Percentiles rank a stretch among this genome's conserved stretches.
phyloP scores from a whole-genome alignment of 2,329 filamentous ascomycete genomes.

The Scedosporium aurantiacum region DNA sequence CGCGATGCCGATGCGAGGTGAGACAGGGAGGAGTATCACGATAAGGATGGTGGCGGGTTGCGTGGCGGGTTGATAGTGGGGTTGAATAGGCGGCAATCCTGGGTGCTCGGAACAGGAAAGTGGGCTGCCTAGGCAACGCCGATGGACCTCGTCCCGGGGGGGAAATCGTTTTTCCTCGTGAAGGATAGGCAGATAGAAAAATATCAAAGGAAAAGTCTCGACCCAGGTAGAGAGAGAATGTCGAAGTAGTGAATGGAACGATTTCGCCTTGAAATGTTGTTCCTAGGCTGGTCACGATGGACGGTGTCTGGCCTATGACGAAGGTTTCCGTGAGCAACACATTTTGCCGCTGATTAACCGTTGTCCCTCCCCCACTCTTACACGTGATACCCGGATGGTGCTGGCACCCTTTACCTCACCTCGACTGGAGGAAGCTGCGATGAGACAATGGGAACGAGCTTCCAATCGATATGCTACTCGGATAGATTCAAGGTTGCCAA shows the following conservation, averaged over 20 bases:
- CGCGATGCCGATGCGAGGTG: background rate
- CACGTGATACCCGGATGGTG: background rate
- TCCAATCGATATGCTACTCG: no score
- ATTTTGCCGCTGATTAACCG: conserved; percentile 5
- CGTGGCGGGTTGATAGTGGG: conserved; percentile 6
- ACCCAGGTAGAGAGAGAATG: background rate
- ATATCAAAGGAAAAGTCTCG: no score
- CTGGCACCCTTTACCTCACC: background rate
- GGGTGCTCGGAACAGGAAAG: background rate
- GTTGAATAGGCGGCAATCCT: conserved; percentile 2
- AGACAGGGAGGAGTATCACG: background rate
- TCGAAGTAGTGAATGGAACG: background rate
- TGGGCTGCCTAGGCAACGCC: background rate
- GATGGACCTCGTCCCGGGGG: background rate
- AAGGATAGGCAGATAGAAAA: no score
- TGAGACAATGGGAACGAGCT: no score
- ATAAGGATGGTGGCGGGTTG: background rate
- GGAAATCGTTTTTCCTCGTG: background rate
- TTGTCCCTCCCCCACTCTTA: background rate
- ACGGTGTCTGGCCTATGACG: conserved; percentile 1
- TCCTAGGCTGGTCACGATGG: conserved; percentile 7
- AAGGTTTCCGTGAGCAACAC: background rate
- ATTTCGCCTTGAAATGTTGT: background rate
- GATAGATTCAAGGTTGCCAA: no score
- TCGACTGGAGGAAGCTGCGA: no score